Evolutionary conservation across 495 filamentous ascomycete species (phyloP), one percentile per base, ranked within the genome.

Genomic region (Xylaria longipes): DNA sequence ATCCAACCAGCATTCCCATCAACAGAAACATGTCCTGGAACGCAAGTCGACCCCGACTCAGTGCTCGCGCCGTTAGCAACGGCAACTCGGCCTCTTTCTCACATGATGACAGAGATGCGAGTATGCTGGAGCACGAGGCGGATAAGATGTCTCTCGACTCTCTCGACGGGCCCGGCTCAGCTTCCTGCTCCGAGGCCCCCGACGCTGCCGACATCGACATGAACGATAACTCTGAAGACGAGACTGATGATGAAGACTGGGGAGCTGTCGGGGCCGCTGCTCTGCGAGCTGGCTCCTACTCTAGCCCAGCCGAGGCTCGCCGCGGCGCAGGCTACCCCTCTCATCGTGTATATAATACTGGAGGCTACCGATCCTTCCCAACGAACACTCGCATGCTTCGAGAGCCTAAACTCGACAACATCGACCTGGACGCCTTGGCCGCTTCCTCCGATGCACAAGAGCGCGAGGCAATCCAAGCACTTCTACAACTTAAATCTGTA

Each of bases 181-280:
- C 89, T 46, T 92, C 92, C 52, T 91, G 91, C 62, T 93, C 90
- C 41, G 91, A 92, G 73, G 89, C 87, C n/a, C 90, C 89, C n/a
- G 91, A 91, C 74, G 89, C 90, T 52, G 89, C 89, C 67, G 90
- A 91, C 39, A 86, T 91, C 75, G 85, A 85, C 75, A 86, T 87
- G 86, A 81, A 81, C 72, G 85, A 88, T 74, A 88, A 92, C 77
- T 89, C 93, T 68, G 91, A 92, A 74, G 93, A 97, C 78, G 87
- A 90, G 65, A 98, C 96, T n/a, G 96, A 99, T 80, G 94, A 97
- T 73, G 96, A 99, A 80, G 95, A 99, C 82, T 97, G 94, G 94
- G 94, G 93, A 27, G 89, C 91, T 68, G 93, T 97, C 58, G 95
- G 94, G 35, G 93, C 95, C 27, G 93, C 90, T 27, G 91, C 94